Evolutionary conservation across 768 basidiomycete species (phyloP).

Genomic region (Russula brevipes): DNA sequence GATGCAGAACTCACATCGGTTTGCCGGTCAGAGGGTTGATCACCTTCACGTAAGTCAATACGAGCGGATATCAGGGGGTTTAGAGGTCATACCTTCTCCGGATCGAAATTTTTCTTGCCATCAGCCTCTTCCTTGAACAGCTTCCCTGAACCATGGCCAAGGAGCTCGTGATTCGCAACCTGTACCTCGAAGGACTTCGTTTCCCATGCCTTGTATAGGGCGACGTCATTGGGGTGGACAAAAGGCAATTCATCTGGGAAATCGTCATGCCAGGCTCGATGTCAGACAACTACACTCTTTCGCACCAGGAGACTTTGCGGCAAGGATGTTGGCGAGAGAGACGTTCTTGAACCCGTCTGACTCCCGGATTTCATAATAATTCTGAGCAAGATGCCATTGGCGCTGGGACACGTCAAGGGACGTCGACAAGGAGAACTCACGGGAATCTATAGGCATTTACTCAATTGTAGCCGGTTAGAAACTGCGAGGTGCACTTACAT

Average conservation of each 20-base stretch:
- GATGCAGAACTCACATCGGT: conserved; percentile 47
- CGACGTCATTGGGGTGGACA: conserved; percentile 71
- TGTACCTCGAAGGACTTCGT: conserved; percentile 77
- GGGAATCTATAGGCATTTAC: conserved; percentile 48
- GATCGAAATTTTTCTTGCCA: conserved; percentile 80
- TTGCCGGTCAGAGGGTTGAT: conserved; percentile 78
- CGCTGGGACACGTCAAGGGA: background rate
- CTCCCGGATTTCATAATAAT: conserved; percentile 82
- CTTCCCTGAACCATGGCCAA: conserved; percentile 84
- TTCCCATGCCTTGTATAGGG: conserved; percentile 74
- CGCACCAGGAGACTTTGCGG: conserved; percentile 81
- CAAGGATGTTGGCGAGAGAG: conserved; percentile 75
- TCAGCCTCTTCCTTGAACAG: conserved; percentile 71
- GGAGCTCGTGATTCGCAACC: conserved; percentile 85
- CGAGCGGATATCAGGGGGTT: background rate
- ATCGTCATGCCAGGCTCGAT: background rate
- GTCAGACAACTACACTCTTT: background rate
- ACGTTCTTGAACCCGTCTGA: conserved; percentile 86
- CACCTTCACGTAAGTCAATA: conserved; percentile 40
- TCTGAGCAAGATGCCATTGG: conserved; percentile 35
- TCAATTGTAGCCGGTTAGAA: background rate
- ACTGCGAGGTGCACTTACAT: conserved; percentile 41
- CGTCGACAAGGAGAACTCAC: conserved; percentile 33
- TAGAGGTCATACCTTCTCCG: conserved; percentile 43
- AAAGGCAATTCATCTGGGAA: conserved; percentile 61